Conservation (phyloP, 2,329 filamentous ascomycete genomes). For the Neonectria punicea region DNA sequence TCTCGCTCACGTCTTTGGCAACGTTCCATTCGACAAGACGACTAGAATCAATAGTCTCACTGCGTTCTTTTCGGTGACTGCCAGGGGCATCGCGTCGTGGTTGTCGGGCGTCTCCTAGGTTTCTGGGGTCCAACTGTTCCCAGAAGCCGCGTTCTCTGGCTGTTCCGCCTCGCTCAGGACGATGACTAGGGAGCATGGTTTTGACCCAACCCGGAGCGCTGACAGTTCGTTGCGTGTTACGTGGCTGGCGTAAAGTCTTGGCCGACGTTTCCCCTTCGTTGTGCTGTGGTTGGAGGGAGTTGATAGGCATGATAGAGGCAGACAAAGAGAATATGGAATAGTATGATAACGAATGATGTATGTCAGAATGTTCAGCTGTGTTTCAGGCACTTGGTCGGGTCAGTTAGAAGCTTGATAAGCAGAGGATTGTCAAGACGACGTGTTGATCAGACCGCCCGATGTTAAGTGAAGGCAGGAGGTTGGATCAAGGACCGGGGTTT, state of each 20-base stretch:
- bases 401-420: neutral
- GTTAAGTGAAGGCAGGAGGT: neutral
- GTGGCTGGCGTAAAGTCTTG: neutral
- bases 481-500: neutral
- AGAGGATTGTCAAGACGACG: neutral
- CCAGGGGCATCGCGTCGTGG: conserved; percentile 22
- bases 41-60: conserved; percentile 44
- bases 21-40: conserved; percentile 51
- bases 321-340: neutral
- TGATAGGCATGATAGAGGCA: neutral
- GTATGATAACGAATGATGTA: conserved; percentile 9
- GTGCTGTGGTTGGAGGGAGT: neutral
- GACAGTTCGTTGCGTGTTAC: neutral
- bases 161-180: conserved; percentile 62
- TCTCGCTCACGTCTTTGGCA: conserved; percentile 41
- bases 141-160: conserved; percentile 48
- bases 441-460: neutral
- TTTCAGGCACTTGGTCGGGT: neutral
- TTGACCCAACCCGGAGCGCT: conserved; percentile 50
- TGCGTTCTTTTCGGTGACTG: conserved; percentile 29
- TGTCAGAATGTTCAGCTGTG: conserved; percentile 1
- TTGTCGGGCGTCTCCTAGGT: neutral
- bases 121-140: conserved; percentile 37
- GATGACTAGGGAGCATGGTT: conserved; percentile 58
- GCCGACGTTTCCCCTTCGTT: neutral